Evolutionary conservation across 164 flowering plant genomes (phyloP), one percentile per base, ranked within the genome.

Genomic region (Houttuynia cordata): DNA sequence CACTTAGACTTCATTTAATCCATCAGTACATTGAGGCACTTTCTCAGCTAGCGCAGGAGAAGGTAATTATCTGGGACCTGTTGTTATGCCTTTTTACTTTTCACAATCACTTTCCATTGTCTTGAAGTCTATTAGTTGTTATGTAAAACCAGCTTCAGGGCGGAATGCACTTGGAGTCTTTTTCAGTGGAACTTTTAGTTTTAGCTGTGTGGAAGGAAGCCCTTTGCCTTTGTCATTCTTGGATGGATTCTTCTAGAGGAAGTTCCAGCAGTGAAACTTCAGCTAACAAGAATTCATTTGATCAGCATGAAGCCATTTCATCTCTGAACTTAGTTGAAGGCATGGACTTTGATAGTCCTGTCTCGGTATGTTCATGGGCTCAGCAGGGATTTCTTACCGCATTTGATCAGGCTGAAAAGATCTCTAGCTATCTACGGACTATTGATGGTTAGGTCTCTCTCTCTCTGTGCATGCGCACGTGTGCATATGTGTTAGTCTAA

Each of bases 141-240:
- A n/a, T n/a, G 34, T 57, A 37, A 50, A 53, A 72, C 64, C 83
- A 81, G 85, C 65, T 59, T 53, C 58, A 74, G 63, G 74, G 70
- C 62, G 80, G 66, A n/a, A 25, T 64, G 41, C 71, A 59, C 66
- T 68, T 73, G 2, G 81, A 81, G 40, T 75, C 86, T 25, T 65
- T 81, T 68, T 72, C 83, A 40, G 69, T 81, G 62, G 74, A 79
- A 50, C 71, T 81, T 64, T 73, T 79, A 62, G 71, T 68, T 61
- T 68, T 81, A 68, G 80, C 83, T 59, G 45, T 78, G 42, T 81
- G 83, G 86, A 78, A 66, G 76, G 68, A 79, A 67, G 79, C 71
- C 62, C 51, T 72, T 50, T 24, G 62, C 45, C 69, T 74, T 54
- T 74, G 72, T 68, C 58, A 59, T 62, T 64, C 74, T 52, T 79